Conservation (phyloP, 2,329 filamentous ascomycete species). For the Clonostachys rosea region DNA sequence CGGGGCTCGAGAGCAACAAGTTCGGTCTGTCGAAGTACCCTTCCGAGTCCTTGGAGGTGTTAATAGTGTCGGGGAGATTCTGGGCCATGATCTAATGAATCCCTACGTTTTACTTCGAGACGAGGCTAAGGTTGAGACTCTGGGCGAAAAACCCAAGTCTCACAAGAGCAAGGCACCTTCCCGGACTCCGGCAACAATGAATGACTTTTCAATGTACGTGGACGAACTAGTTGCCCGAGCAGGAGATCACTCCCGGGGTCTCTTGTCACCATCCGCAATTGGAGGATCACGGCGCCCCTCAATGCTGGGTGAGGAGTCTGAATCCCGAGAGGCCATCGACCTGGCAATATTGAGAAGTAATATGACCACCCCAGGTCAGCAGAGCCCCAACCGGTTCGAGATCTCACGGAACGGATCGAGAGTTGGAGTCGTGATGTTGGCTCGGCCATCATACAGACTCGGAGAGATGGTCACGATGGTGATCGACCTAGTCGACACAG, state of each 20-base stretch:
- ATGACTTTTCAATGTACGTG: constrained; percentile 73
- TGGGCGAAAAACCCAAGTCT: constrained; percentile 16
- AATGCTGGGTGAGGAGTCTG: constrained; percentile 49
- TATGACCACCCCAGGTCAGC: constrained; percentile 59
- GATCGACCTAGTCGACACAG: constrained; percentile 75
- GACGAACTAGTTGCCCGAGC: constrained; percentile 65
- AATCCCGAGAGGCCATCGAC: constrained; percentile 82
- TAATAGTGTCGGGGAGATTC: constrained; percentile 79
- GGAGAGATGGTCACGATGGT: constrained; percentile 83
- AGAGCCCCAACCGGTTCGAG: constrained; percentile 89
- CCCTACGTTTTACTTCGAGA: constrained; percentile 89
- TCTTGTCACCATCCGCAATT: constrained; percentile 68
- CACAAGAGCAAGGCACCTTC: constrained; percentile 17
- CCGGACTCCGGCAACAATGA: constrained; percentile 34
- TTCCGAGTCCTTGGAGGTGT: constrained; percentile 93
- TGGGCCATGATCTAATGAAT: constrained; percentile 91
- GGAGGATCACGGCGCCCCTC: constrained; percentile 51
- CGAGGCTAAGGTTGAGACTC: constrained; percentile 59
- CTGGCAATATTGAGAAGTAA: constrained; percentile 85
- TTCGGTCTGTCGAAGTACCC: constrained; percentile 87
- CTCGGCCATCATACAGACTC: constrained; percentile 81
- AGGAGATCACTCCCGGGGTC: constrained; percentile 54
- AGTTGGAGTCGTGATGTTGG: constrained; percentile 87
- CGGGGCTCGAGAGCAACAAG: constrained; percentile 71
- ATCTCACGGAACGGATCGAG: constrained; percentile 87